A percentile compares a stretch with the other conserved stretches of the same genome.
phyloP scores from a whole-genome alignment of 148 eudicot genomes.

The Rhododendron ferrugineum region DNA sequence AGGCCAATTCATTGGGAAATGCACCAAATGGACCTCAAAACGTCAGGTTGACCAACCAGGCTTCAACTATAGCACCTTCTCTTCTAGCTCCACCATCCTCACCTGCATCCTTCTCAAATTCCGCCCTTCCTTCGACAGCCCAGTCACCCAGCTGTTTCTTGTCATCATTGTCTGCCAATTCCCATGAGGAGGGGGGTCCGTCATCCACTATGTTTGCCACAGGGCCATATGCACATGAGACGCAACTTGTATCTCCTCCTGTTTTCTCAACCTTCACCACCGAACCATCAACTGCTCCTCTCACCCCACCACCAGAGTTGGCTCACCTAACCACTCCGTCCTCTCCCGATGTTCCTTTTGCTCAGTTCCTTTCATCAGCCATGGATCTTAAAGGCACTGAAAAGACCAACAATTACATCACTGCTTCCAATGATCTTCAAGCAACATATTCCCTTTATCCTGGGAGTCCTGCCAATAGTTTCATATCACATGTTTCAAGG shows the following conservation, averaged over 20 bases:
- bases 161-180: conserved; percentile 56
- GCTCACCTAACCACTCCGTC: conserved; percentile 97
- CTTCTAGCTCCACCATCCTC: conserved; percentile 97
- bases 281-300: conserved; percentile 97
- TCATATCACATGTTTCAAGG: conserved; percentile 66
- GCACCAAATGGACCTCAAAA: conserved; percentile 65
- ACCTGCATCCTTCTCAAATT: conserved; percentile 85
- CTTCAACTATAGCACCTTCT: conserved; percentile 60
- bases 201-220: conserved; percentile 78
- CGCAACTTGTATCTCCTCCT: conserved; percentile 93
- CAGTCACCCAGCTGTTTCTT: conserved; percentile 77
- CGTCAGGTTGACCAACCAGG: conserved; percentile 45
- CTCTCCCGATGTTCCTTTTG: conserved; percentile 97
- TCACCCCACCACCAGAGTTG: conserved; percentile 93
- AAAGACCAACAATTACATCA: conserved; percentile 36
- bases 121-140: conserved; percentile 86
- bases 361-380: conserved; percentile 78
- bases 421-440: conserved; percentile 57
- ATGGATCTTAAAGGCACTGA: conserved; percentile 43
- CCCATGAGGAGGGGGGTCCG: conserved; percentile 72
- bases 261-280: conserved; percentile 92
- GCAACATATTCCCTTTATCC: conserved; percentile 70
- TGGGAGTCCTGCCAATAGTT: conserved; percentile 83
- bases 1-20: conserved; percentile 50
- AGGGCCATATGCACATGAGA: conserved; percentile 96